Evolutionary conservation across 2,329 filamentous ascomycete genomes (phyloP), one percentile per base, ranked within the genome.

Genomic region (Microdochium trichocladiopsis): DNA sequence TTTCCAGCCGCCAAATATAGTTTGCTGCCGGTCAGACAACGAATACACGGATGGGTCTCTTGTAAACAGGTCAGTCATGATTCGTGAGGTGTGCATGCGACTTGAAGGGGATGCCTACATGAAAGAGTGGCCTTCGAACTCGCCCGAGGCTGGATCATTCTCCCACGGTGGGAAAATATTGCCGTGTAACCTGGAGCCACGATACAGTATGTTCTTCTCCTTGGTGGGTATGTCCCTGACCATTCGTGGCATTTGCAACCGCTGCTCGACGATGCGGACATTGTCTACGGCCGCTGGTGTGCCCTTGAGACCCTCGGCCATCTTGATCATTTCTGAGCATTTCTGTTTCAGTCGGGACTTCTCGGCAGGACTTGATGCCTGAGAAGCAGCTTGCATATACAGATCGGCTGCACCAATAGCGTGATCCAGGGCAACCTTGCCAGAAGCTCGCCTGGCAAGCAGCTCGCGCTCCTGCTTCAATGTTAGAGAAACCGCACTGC

Each of bases 101-200:
- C 54, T 18, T 50, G 37, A 48, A 31, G n/a, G 49, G 45, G 22
- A 73, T 31, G 8, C 79, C 58, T 77, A 90, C 88, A 71, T 77
- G 65, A 86, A 96, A n/a, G 71, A 65, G 6, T 69, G 66, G 37
- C 73, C 72, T n/a, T 73, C 75, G 59, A 96, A 96, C 25, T 87
- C 81, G 4, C 76, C 67, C 0, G 78, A 66, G 3, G 68, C 65
- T 1, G 89, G 86, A 25, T 83, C 74, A 2, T 69, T 69, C n/a
- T 79, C 79, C 94, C 94, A 99, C 0, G 88, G 90, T 11, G 88
- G 90, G 59, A 96, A 97, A 21, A 87, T 77, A 61, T 84, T 87
- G 1, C 87, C 90, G 64, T 96, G 90, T 21, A 99, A 76, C 52
- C 83, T 86, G 4, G 92, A 94, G 3, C 86, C 84, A 62, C 86